These are phyloP conservation scores for Piromyces finnis DNA, from an alignment of 192 early-diverging fungal species.

Conservation along the genomic window DNA sequence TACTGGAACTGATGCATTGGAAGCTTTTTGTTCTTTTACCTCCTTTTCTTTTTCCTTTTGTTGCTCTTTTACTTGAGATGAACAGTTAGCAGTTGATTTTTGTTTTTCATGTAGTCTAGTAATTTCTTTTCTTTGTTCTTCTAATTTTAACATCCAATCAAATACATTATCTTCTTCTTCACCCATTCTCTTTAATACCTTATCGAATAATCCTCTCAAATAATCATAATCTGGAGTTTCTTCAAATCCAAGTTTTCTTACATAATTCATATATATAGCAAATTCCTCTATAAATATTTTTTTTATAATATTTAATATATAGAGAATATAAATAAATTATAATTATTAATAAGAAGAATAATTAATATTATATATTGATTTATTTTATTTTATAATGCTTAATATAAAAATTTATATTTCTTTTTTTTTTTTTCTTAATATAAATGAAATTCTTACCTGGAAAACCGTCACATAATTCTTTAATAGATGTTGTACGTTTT, in stretches of 20 bases:
- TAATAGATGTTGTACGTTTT: constrained; percentile 76
- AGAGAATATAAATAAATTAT: too few relatives aligned
- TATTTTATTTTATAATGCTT: too few relatives aligned
- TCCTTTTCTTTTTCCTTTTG: neutral
- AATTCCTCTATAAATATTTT: constrained; percentile 50
- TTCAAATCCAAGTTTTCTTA: constrained; percentile 81
- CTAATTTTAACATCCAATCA: constrained; percentile 72
- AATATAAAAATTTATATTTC: too few relatives aligned
- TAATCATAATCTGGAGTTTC: constrained; percentile 97
- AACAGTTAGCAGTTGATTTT: neutral
- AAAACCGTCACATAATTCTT: constrained; percentile 78
- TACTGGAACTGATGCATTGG: neutral
- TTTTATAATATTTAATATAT: neutral
- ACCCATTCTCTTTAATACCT: constrained; percentile 38
- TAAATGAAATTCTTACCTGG: constrained; percentile 38
- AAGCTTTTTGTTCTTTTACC: neutral
- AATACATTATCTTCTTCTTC: constrained; percentile 81
- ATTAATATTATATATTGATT: too few relatives aligned
- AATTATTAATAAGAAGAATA: too few relatives aligned
- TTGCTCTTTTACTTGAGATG: neutral
- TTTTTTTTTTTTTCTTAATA: too few relatives aligned
- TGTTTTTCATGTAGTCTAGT: constrained; percentile 12
- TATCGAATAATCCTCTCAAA: constrained; percentile 65
- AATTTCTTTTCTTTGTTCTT: constrained; percentile 21
- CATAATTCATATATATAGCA: constrained; percentile 73